A percentile compares a stretch with the other conserved stretches of the same genome.
Evolutionary conservation across 345 rosid species (phyloP).

Genomic region (Syzygium oleosum): DNA sequence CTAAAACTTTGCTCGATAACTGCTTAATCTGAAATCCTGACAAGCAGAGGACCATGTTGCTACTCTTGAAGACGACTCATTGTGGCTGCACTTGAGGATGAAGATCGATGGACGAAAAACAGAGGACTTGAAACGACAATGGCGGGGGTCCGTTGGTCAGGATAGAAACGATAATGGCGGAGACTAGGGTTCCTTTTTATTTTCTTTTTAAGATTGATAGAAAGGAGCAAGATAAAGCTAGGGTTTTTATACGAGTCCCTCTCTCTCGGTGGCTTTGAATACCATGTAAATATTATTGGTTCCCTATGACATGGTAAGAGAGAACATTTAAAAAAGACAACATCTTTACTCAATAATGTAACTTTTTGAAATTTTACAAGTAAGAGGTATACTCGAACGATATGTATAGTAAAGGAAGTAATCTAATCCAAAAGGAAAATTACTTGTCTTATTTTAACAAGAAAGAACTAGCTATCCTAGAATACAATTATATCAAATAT

Average conservation of each 20-base stretch:
- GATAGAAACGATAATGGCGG: neutral
- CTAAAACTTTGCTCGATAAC: neutral
- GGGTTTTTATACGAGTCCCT: neutral
- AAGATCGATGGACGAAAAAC: neutral
- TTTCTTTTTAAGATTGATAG: neutral
- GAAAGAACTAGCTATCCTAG: neutral
- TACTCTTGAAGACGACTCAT: neutral
- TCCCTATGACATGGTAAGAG: neutral
- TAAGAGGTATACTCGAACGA: neutral
- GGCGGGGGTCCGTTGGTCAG: neutral
- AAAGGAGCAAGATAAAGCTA: neutral
- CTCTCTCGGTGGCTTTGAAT: neutral
- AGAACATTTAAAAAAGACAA: neutral
- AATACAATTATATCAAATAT: neutral
- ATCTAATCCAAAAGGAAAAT: neutral
- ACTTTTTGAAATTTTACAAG: neutral
- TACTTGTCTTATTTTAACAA: neutral
- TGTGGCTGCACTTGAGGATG: neutral
- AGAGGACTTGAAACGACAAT: neutral
- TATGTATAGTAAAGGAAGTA: neutral
- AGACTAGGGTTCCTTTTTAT: neutral
- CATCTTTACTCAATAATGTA: neutral
- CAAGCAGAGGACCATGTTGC: neutral
- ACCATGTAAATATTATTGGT: neutral
- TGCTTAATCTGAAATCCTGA: neutral